Evolutionary conservation across 768 basidiomycete genomes (phyloP), one percentile per base, ranked within the genome.

Genomic region (Suillus placidus): DNA sequence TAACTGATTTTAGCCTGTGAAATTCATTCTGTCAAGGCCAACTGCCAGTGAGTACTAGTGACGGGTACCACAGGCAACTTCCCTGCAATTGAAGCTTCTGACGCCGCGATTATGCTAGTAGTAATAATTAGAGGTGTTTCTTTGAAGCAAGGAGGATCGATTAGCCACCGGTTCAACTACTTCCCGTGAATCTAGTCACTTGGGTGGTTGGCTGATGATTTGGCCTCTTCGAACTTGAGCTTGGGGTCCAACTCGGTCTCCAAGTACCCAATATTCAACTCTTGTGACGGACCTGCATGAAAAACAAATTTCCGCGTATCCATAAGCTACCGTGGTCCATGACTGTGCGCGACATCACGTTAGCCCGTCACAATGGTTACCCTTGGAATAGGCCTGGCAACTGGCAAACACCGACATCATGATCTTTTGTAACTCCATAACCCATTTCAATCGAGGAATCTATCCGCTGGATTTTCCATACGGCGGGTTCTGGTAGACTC

Each of bases 351-450:
- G 64, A 63, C 23, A 63, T 63, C 14, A 80, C 75, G 37, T 91
- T 1, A 85, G 47, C 84, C 92, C 60, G 84, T 97, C 8, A 78
- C 76, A 13, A 79, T 97, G 47, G 84, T 92, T 13, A 84, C 95
- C 2, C 80, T 98, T 10, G 97, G 97, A 3, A 98, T 96, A 0
- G 92, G 93, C 14, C 7, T 26, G 49, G 74, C 92, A 47, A 93
- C 95, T 0, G 89, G 84, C 45, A 92, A 89, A 74, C 93, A 94
- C 70, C 85, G 97, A 64, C 97, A 97, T 74, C 91, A 94, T 35
- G 34, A 26, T 47, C 6, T 47, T 94, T 61, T 40, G 82, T 69
- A 40, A 37, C 43, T 65, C 52, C n/a, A 63, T 68, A n/a, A 51
- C 49, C 14, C 14, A 30, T 30, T 30, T 45, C 23, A 38, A 56